Conservation (phyloP, 805 yeast species). For the Starmerella scarabaei region DNA sequence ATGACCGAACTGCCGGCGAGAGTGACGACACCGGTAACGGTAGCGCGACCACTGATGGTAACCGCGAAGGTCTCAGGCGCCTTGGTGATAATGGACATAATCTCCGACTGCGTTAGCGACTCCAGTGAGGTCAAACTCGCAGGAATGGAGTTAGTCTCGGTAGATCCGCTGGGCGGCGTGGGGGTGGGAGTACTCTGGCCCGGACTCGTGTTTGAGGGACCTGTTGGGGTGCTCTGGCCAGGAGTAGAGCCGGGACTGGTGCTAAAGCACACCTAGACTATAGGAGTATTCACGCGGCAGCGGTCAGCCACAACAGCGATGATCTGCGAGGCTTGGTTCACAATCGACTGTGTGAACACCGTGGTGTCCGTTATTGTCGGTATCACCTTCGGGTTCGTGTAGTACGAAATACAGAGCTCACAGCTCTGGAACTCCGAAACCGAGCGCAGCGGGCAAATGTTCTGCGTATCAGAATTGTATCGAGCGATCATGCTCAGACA, state of each 20-base stretch:
- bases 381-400: background rate
- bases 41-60: slow-evolving; percentile 11
- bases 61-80: slow-evolving; percentile 9
- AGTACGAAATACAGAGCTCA: slow-evolving; percentile 3
- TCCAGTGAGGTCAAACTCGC: background rate
- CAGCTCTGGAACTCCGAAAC: background rate
- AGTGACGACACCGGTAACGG: slow-evolving; percentile 13
- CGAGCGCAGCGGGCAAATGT: background rate
- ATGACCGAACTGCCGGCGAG: slow-evolving; percentile 5
- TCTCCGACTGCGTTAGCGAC: no score
- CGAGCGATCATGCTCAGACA: background rate
- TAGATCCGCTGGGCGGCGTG: background rate
- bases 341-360: background rate
- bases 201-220: no score
- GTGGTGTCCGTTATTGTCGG: background rate
- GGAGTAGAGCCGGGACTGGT: background rate
- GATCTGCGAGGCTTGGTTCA: background rate
- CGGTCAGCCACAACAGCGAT: background rate
- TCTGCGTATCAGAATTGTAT: background rate
- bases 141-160: background rate
- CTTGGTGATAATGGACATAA: slow-evolving; percentile 12
- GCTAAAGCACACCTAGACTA: background rate
- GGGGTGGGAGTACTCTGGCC: no score
- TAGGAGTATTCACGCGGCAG: background rate
- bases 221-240: no score